Base-by-base conservation (phyloP, 1,284 basidiomycete genomes). In the Anthracocystis panici-leucophaei region DNA sequence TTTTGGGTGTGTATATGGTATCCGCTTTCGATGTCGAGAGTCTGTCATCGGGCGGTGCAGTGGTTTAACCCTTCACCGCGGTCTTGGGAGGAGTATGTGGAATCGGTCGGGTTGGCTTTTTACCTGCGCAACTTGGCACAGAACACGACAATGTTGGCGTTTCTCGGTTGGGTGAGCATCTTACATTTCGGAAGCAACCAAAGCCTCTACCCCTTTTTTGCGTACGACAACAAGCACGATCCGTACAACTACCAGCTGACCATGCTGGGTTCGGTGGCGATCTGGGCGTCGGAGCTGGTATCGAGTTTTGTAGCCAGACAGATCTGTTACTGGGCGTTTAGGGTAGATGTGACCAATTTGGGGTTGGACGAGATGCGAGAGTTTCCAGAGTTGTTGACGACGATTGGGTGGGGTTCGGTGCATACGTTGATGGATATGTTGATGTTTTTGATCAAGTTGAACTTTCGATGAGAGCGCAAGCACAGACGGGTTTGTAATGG, bases 241-340 rank as follows among this genome's bases (percentile, higher is more conserved):
- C 88, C 88, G 3, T 89, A 89, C 82, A 89, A 88, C n/a, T 89
- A 89, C 72, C 84, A 84, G 27, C 82, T 89, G 50, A 89, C 89
- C 0, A 88, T 88, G 63, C 83, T 87, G 9, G 89, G 88, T 12
- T 88, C 87, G 7, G 80, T 87, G 11, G 86, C 87, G 11, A 88
- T 89, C 57, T 89, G 88, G 88, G 87, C 87, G 11, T 82, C 86
- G 10, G 89, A 89, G 77, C 81, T 89, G 6, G 50, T 86, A n/a
- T 87, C 85, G 52, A 87, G 87, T 12, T 88, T 87, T 60, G 78
- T 88, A 12, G 88, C 88, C 2, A 40, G 58, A 7, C 77, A 84
- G 57, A 83, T 89, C 38, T 89, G 88, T 81, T 79, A 82, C 33
- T 54, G 82, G 6, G 81, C 85, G 1, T 88, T 88, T 70, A 79